phyloP scores from a whole-genome alignment of 129 eudicot genomes.

The Centella asiatica region DNA sequence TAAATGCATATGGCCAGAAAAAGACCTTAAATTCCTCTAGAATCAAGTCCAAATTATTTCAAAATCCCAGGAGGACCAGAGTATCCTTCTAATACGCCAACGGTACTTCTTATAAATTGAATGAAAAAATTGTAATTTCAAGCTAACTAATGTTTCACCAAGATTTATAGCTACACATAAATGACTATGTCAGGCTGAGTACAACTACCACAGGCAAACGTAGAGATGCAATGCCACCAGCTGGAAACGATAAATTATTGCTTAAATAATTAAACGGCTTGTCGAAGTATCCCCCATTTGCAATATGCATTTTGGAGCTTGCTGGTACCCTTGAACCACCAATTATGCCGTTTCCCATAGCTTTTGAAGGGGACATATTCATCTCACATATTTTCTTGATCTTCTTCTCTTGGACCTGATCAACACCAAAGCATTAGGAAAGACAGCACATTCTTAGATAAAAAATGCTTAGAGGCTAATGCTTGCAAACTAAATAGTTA shows the following conservation, averaged over 20 bases:
- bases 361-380: constrained; percentile 53
- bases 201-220: constrained; percentile 84
- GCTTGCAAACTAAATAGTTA: neutral
- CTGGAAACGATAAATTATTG: constrained; percentile 29
- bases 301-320: constrained; percentile 30
- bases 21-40: no score
- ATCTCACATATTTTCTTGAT: constrained; percentile 70
- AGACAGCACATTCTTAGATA: neutral
- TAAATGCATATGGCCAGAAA: neutral
- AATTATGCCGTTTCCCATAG: constrained; percentile 49
- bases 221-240: constrained; percentile 55
- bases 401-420: constrained; percentile 96
- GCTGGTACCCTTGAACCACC: constrained; percentile 46
- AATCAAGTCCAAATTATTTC: no score
- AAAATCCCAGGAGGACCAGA: no score
- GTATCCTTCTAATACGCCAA: neutral
- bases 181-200: constrained; percentile 21
- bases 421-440: constrained; percentile 4
- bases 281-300: constrained; percentile 51
- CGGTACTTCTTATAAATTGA: neutral
- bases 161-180: neutral
- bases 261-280: constrained; percentile 30
- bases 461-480: neutral
- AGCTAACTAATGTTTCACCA: neutral
- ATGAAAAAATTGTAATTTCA: neutral